Evolutionary conservation across 1,284 basidiomycete species (phyloP), one percentile per base, ranked within the genome.

Genomic region (Boletus smithii): DNA sequence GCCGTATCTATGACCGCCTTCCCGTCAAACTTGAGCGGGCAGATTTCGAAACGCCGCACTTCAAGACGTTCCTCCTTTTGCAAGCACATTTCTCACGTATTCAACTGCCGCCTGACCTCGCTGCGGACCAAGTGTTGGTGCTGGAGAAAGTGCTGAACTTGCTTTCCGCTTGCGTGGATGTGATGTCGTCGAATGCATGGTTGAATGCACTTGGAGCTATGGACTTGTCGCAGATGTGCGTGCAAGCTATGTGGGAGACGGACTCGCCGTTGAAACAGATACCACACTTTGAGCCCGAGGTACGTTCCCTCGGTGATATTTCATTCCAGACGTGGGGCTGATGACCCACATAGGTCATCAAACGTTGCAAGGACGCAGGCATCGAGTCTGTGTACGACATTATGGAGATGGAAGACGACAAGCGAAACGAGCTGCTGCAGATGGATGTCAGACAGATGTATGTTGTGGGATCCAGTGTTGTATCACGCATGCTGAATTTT

Each of bases 161-260:
- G 23, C 75, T 95, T 18, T 92, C 88, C 10, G 94, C 95, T 2
- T 95, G 92, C 62, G 95, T 98, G 29, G 95, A 98, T 66, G 95
- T 99, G 51, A 94, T 99, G 92, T 94, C 90, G 5, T 93, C 88
- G 40, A 97, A 97, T 63, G 93, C 91, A 3, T 95, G 86, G 85
- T 69, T 99, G 60, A 95, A 87, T 62, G 95, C 95, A 1, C 73
- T 98, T 13, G 90, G 95, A 41, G 95, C 95, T 0, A 99, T 99
- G 97, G 97, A 99, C 71, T 68, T 99, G 49, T 91, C 88, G n/a
- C 97, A 99, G 71, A 99, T 99, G 95, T 94, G 91, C 67, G 93
- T 98, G 2, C 97, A 99, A 69, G 95, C 91, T 0, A 86, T 95
- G 66, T 98, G 95, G 95, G 95, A 99, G 62, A 88, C 86, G 26